phyloP scores from a whole-genome alignment of 768 basidiomycete genomes.

The Rhodotorula diobovata region DNA sequence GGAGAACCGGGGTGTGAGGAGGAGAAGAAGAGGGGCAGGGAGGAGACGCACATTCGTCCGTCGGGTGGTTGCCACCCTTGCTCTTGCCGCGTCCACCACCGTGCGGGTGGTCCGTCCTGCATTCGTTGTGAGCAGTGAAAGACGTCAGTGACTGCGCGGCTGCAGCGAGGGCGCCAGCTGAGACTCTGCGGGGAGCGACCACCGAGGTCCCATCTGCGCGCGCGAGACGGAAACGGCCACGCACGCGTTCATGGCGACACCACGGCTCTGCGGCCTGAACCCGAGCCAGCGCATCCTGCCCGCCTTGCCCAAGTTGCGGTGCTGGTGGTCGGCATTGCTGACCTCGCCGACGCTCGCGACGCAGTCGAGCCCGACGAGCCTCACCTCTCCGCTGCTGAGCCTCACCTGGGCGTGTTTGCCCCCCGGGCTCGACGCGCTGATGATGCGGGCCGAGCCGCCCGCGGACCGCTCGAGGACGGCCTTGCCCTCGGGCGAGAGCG shows the following conservation, averaged over 20 bases:
- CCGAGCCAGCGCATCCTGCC: constrained; percentile 54
- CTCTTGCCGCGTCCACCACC: constrained; percentile 97
- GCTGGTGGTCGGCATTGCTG: constrained; percentile 85
- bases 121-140: neutral
- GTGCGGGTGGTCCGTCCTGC: constrained; percentile 58
- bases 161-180: no score
- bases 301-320: constrained; percentile 80
- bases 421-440: constrained; percentile 56
- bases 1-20: neutral
- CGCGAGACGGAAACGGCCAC: neutral
- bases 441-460: constrained; percentile 75
- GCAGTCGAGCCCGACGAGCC: constrained; percentile 70
- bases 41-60: constrained; percentile 61
- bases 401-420: constrained; percentile 75
- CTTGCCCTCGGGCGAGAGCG: constrained; percentile 68
- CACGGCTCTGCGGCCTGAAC: constrained; percentile 7
- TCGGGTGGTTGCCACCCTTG: constrained; percentile 91
- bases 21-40: neutral
- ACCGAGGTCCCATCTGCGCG: no score
- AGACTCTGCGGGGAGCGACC: no score
- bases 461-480: constrained; percentile 83
- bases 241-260: constrained; percentile 38
- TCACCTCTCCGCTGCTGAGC: constrained; percentile 86
- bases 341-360: constrained; percentile 86
- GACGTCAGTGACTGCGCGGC: neutral